Conservation (phyloP, 495 filamentous ascomycete genomes). For the Aspergillus olivimuriae region DNA sequence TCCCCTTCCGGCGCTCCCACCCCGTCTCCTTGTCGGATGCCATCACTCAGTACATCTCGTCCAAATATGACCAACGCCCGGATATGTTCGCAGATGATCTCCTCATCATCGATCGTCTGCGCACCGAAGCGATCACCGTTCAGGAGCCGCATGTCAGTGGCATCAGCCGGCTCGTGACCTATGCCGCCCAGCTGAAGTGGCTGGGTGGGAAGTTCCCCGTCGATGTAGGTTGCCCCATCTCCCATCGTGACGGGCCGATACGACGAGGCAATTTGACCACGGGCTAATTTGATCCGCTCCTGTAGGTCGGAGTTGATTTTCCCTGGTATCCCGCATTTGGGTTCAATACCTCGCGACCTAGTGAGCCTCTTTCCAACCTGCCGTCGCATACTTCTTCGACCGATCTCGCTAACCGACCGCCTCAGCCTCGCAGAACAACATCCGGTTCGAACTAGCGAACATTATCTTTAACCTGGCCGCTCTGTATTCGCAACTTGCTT, state of each 20-base stretch:
- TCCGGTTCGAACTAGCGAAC: conserved; percentile 93
- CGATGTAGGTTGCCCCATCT: conserved; percentile 54
- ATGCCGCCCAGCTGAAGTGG: conserved; percentile 92
- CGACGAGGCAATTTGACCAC: conserved; percentile 2
- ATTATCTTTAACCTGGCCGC: conserved; percentile 88
- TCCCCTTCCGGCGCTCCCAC: conserved; percentile 85
- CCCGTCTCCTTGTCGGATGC: conserved; percentile 68
- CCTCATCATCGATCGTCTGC: conserved; percentile 74
- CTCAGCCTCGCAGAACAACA: conserved; percentile 74
- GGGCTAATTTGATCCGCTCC: background rate
- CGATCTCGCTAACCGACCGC: too few relatives aligned
- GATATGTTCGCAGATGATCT: conserved; percentile 94
- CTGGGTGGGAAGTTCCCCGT: conserved; percentile 93
- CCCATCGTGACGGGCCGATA: background rate
- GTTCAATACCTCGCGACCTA: conserved; percentile 73
- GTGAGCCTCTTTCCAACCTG: conserved; percentile 27
- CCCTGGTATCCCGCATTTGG: conserved; percentile 92
- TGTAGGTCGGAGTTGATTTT: conserved; percentile 90
- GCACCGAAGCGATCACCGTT: conserved; percentile 76
- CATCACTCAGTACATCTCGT: conserved; percentile 93
- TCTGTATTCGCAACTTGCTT: conserved; percentile 87
- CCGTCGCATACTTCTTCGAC: too few relatives aligned
- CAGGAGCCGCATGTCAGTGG: conserved; percentile 88
- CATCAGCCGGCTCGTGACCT: conserved; percentile 75
- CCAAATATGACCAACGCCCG: conserved; percentile 98